Percentiles rank a stretch among this genome's conserved stretches.
These are phyloP conservation scores for Eleusine indica DNA, from an alignment of 176 grass and related monocot genomes.

Conservation along the genomic window DNA sequence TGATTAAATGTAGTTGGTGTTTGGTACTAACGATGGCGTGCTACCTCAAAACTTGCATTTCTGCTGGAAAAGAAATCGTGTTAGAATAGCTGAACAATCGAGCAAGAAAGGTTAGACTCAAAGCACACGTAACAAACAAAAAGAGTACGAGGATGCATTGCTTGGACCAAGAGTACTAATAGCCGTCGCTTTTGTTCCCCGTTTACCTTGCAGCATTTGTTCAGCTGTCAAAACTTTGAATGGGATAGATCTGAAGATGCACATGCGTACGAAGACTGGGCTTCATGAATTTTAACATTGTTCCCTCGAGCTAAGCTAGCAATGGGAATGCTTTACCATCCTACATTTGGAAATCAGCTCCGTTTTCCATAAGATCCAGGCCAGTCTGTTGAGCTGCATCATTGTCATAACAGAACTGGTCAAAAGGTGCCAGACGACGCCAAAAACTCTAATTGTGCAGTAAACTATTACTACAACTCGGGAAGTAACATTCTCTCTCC, in stretches of 20 bases:
- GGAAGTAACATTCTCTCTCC: background rate
- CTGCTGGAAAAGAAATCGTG: no score
- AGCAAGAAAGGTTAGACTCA: background rate
- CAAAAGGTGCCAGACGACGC: no score
- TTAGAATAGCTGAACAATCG: background rate
- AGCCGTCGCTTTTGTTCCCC: background rate
- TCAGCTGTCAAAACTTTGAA: background rate
- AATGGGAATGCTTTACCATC: background rate
- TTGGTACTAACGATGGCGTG: background rate
- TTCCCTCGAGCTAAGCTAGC: background rate
- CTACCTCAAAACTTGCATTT: background rate
- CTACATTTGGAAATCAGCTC: background rate
- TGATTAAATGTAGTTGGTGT: constrained; percentile 1
- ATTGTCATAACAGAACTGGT: no score
- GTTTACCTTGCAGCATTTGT: background rate
- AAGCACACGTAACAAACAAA: constrained; percentile 20
- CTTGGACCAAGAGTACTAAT: background rate
- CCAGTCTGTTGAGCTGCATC: no score
- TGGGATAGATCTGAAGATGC: background rate
- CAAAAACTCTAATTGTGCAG: background rate
- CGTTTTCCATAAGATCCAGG: background rate
- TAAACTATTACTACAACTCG: background rate
- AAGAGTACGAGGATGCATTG: background rate
- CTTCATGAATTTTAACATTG: background rate
- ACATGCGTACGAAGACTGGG: background rate